phyloP scores from a whole-genome alignment of 2,329 filamentous ascomycete species.

The Pseudogymnoascus sp. region DNA sequence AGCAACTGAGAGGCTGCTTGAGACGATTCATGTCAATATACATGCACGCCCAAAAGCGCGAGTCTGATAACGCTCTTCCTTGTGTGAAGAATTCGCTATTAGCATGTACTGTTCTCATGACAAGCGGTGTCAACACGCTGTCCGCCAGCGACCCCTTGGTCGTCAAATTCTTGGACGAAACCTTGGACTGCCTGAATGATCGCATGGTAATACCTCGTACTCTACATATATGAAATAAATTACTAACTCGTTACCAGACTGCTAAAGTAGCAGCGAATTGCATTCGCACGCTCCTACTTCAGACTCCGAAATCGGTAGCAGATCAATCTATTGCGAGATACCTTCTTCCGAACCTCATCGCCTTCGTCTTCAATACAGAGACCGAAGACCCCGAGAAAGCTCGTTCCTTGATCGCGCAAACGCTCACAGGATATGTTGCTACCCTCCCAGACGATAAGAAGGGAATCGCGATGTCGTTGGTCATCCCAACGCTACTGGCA shows the following conservation, averaged over 20 bases:
- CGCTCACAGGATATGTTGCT: slow-evolving; percentile 65
- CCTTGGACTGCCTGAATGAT: slow-evolving; percentile 76
- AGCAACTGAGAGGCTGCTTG: slow-evolving; percentile 73
- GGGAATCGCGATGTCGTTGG: slow-evolving; percentile 61
- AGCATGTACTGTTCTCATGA: slow-evolving; percentile 82
- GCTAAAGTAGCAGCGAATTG: slow-evolving; percentile 88
- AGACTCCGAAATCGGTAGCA: slow-evolving; percentile 53
- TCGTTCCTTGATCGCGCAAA: slow-evolving; percentile 62
- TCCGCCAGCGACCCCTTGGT: slow-evolving; percentile 69
- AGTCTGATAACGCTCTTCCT: slow-evolving; percentile 65
- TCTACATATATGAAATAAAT: slow-evolving; percentile 17
- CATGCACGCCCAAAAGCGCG: slow-evolving; percentile 66
- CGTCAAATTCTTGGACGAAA: slow-evolving; percentile 66
- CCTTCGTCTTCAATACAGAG: slow-evolving; percentile 63
- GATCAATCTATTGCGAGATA: slow-evolving; percentile 69
- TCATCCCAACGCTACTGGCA: slow-evolving; percentile 70
- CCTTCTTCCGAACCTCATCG: slow-evolving; percentile 66
- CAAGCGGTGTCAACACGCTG: slow-evolving; percentile 67
- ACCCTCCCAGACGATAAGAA: slow-evolving; percentile 40
- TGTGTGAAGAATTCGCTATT: slow-evolving; percentile 92
- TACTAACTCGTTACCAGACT: slow-evolving; percentile 42
- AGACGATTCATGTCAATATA: slow-evolving; percentile 77
- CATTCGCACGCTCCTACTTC: slow-evolving; percentile 72
- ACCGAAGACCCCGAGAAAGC: slow-evolving; percentile 75
- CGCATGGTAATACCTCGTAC: slow-evolving; percentile 50